These are phyloP conservation scores for Pseudofabraea citricarpa DNA, from an alignment of 2,329 filamentous ascomycete genomes.

Conservation along the genomic window DNA sequence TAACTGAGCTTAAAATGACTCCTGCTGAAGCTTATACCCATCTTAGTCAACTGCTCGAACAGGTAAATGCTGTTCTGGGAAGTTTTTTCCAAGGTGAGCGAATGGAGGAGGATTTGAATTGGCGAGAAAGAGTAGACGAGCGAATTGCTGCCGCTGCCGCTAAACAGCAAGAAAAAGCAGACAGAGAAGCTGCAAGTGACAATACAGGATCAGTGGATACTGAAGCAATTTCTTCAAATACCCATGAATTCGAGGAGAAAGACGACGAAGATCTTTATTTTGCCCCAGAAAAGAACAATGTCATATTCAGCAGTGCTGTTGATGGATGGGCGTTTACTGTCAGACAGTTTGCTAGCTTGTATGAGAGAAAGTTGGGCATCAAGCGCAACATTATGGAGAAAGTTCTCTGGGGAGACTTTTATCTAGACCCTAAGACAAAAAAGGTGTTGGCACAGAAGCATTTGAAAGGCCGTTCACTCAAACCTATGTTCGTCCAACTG, in stretches of 20 bases:
- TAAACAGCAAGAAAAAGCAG: slow-evolving; percentile 47
- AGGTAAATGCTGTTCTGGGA: slow-evolving; percentile 94
- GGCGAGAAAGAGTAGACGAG: slow-evolving; percentile 90
- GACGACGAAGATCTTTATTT: slow-evolving; percentile 98
- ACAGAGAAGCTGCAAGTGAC: slow-evolving; percentile 24
- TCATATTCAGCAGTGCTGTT: slow-evolving; percentile 96
- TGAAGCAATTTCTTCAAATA: slow-evolving; percentile 49
- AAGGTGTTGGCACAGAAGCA: slow-evolving; percentile 88
- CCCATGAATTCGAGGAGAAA: slow-evolving; percentile 75
- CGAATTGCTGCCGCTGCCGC: slow-evolving; percentile 67
- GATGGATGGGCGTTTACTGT: slow-evolving; percentile 99
- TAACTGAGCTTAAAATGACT: slow-evolving; percentile 93
- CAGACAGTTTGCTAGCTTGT: slow-evolving; percentile 85
- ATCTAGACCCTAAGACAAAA: slow-evolving; percentile 94
- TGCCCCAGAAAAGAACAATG: slow-evolving; percentile 95
- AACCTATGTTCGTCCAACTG: slow-evolving; percentile 96
- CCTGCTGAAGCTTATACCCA: slow-evolving; percentile 86
- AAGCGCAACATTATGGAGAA: slow-evolving; percentile 86
- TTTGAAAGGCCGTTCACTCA: slow-evolving; percentile 83
- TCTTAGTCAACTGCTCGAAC: slow-evolving; percentile 82
- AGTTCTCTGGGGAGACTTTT: slow-evolving; percentile 94
- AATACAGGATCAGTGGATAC: slow-evolving; percentile 35
- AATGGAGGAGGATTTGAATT: slow-evolving; percentile 97
- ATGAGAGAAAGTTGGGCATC: slow-evolving; percentile 95
- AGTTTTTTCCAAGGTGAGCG: slow-evolving; percentile 97